A percentile compares a stretch with the other conserved stretches of the same genome.
Conservation (phyloP, 208 protist species). For the Naegleria gruberi region DNA sequence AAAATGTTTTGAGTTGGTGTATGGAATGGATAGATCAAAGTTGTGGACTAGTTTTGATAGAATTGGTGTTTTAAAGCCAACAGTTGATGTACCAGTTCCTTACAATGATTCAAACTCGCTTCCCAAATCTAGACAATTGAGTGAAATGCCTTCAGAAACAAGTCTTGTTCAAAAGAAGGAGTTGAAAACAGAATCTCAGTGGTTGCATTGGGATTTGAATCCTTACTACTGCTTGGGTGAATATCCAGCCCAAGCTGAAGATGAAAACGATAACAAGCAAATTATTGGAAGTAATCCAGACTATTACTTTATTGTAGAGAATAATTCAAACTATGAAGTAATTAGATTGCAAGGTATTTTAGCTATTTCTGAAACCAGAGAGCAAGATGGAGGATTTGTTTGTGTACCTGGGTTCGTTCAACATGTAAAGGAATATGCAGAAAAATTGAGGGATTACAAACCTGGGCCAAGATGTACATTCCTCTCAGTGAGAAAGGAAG, state of each 20-base stretch:
- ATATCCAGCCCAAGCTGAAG: background rate
- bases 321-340: background rate
- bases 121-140: background rate
- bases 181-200: background rate
- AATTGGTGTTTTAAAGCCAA: slow-evolving; percentile 3
- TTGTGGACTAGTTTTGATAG: background rate
- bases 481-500: background rate
- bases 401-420: background rate
- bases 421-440: background rate
- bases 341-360: background rate
- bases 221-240: background rate
- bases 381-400: background rate
- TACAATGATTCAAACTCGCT: background rate
- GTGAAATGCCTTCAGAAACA: background rate
- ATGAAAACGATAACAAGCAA: background rate
- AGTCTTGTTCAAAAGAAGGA: background rate
- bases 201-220: slow-evolving; percentile 16
- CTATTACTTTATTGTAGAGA: slow-evolving; percentile 1
- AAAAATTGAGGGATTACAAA: background rate
- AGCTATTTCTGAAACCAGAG: background rate
- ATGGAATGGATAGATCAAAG: background rate
- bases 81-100: background rate
- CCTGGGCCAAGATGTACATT: background rate
- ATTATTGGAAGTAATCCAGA: background rate
- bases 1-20: background rate